These are phyloP conservation scores for Psilocybe cubensis DNA, from an alignment of 768 basidiomycete species.

Conservation along the genomic window DNA sequence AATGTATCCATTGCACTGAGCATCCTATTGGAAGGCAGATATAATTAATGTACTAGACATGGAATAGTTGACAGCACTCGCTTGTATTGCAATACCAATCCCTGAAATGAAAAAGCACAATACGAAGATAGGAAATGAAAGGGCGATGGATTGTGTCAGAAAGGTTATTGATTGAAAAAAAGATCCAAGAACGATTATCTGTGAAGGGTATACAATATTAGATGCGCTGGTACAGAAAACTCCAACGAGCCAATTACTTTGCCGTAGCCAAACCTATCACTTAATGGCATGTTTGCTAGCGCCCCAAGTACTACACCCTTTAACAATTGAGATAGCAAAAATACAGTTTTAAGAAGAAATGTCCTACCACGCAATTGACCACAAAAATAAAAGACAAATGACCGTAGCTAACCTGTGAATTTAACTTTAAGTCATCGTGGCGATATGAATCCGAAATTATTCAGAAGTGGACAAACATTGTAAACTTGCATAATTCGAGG, in stretches of 20 bases:
- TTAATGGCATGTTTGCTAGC: slow-evolving; percentile 40
- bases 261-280: slow-evolving; percentile 43
- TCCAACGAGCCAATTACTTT: slow-evolving; percentile 32
- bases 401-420: slow-evolving; percentile 49
- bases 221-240: no score
- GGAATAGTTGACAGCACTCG: slow-evolving; percentile 27
- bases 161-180: slow-evolving; percentile 56
- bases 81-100: slow-evolving; percentile 47
- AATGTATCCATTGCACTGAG: slow-evolving; percentile 73
- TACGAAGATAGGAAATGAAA: slow-evolving; percentile 67
- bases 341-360: no score
- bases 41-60: neutral
- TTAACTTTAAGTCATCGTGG: no score
- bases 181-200: slow-evolving; percentile 41
- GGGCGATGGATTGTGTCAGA: slow-evolving; percentile 52
- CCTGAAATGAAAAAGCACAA: slow-evolving; percentile 47
- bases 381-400: slow-evolving; percentile 66
- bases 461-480: slow-evolving; percentile 44
- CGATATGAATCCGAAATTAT: no score
- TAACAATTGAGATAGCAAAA: neutral
- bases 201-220: no score
- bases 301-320: slow-evolving; percentile 49
- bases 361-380: slow-evolving; percentile 39
- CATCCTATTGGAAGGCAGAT: slow-evolving; percentile 59
- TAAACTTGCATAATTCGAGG: slow-evolving; percentile 69